Evolutionary conservation across 805 yeast genomes (phyloP).

Genomic region (Spathaspora gorwiae): DNA sequence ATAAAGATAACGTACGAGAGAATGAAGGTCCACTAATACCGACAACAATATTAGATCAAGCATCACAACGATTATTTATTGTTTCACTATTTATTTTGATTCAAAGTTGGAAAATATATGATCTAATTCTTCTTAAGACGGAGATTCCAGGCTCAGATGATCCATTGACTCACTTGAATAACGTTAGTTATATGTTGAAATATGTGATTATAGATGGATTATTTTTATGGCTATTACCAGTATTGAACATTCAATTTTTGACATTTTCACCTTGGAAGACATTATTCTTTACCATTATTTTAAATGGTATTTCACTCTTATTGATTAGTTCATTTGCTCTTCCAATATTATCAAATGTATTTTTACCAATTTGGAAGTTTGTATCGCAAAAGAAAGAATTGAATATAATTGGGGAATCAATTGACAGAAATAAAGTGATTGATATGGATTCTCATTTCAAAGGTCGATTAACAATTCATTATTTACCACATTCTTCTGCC

Average conservation of each 20-base stretch:
- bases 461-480: slow-evolving; percentile 82
- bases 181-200: slow-evolving; percentile 58
- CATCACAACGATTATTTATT: slow-evolving; percentile 69
- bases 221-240: slow-evolving; percentile 66
- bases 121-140: slow-evolving; percentile 55
- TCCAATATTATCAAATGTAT: slow-evolving; percentile 36
- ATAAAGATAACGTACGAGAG: background rate
- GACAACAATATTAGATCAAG: slow-evolving; percentile 58
- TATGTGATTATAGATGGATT: slow-evolving; percentile 71
- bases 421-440: slow-evolving; percentile 29
- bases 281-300: slow-evolving; percentile 39
- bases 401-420: slow-evolving; percentile 48
- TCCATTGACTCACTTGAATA: slow-evolving; percentile 39
- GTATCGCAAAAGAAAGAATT: slow-evolving; percentile 41
- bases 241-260: slow-evolving; percentile 71
- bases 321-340: slow-evolving; percentile 49
- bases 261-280: slow-evolving; percentile 59
- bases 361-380: slow-evolving; percentile 42
- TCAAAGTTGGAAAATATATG: slow-evolving; percentile 86
- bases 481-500: slow-evolving; percentile 88
- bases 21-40: slow-evolving; percentile 47
- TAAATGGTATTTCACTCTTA: slow-evolving; percentile 50
- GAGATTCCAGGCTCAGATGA: slow-evolving; percentile 21
- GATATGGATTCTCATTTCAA: slow-evolving; percentile 64
- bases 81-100: slow-evolving; percentile 63